Base-by-base conservation (phyloP, 2,329 filamentous ascomycete genomes). In the Neospermospora avenae region DNA sequence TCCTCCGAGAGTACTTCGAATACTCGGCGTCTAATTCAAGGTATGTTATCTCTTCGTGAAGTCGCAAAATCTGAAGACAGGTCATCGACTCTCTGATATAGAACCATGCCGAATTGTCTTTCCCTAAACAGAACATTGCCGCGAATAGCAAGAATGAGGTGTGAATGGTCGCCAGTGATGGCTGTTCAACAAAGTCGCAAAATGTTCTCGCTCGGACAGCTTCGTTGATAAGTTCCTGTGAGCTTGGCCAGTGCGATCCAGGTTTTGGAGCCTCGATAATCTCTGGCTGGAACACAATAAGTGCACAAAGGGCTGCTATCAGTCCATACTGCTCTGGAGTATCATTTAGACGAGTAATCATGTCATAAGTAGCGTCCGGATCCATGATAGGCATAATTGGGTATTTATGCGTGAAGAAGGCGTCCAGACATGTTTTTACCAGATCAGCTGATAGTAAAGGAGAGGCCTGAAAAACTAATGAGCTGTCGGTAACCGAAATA, bases 81-180 rank as follows among this genome's bases (percentile, higher is more conserved):
- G 72, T 73, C 1, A 71, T 72, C 0, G 72, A 59, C 53, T 74
- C 71, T 25, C 70, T 61, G 0, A 74, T 39, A 11, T 74, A 72
- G 49, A 69, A 71, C 71, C 73, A 74, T 0, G 73, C 71, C 0
- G 70, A 65, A n/a, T 73, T 74, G 14, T 74, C 71, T 16, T 70
- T 74, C 1, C 67, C 69, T 13, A 73, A 49, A 1, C 68, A 69
- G 16, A 74, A 74, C 31, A 68, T 70, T 0, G 68, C 65, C 0
- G 71, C 66, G 5, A 70, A 74, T 0, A 74, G 66, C 7, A 74
- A 73, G 62, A 74, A 74, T 0, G 73, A 74, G 2, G 72, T 72
- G 11, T 72, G 69, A 0, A 72, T 65, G 1, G 70, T 66, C 1
- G 56, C 63, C 0, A 74, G 59, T 0, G 72, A 71, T 0, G 66